A percentile compares a stretch with the other conserved stretches of the same genome.
Evolutionary conservation across 495 filamentous ascomycete species (phyloP).

Genomic region (Trichoderma gamsii): DNA sequence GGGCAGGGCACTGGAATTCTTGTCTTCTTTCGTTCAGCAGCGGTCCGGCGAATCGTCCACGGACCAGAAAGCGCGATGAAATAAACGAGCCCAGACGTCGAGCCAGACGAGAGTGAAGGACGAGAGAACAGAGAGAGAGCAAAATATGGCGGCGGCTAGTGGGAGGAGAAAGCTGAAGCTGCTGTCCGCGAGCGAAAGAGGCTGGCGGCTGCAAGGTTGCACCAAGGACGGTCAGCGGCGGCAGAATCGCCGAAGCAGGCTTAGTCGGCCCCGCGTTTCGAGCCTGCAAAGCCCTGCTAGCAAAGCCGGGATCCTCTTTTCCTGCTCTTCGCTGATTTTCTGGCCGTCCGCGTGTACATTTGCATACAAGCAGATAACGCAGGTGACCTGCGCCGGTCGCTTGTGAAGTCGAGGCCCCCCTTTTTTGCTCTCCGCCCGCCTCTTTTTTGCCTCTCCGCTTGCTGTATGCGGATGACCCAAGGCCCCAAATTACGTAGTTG

Average conservation of each 20-base stretch:
- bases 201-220: constrained; percentile 13
- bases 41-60: background rate
- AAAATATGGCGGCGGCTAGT: background rate
- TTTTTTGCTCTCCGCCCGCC: background rate
- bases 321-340: background rate
- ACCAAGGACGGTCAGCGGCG: background rate
- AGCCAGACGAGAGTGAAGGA: background rate
- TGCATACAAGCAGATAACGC: background rate
- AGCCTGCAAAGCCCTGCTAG: background rate
- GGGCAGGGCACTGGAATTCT: background rate
- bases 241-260: background rate
- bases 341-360: constrained; percentile 7
- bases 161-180: constrained; percentile 7
- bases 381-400: background rate
- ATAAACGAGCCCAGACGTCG: background rate
- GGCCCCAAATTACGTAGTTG: background rate
- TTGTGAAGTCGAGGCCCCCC: background rate
- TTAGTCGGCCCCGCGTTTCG: constrained; percentile 9
- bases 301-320: background rate
- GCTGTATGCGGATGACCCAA: background rate
- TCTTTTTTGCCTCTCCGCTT: background rate
- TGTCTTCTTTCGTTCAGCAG: background rate
- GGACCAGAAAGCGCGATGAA: background rate
- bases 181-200: background rate
- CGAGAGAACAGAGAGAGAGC: background rate